Evolutionary conservation across 352 stramenopile genomes (phyloP).

Genomic region (Halophytophthora batemanensis): DNA sequence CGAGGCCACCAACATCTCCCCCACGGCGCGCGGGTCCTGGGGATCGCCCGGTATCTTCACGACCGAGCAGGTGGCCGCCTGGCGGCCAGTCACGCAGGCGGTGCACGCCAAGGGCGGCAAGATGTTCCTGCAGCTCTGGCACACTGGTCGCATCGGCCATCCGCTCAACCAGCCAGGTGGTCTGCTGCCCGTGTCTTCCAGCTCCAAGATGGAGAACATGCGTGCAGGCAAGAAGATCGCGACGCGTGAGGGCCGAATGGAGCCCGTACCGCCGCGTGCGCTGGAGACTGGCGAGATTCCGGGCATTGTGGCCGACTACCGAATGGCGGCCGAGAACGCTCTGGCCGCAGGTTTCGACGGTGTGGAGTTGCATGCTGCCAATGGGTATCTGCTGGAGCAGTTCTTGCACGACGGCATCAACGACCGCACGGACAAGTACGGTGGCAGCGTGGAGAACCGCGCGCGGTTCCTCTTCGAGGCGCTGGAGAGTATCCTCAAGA

Average conservation of each 20-base stretch:
- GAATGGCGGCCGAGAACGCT: constrained; percentile 49
- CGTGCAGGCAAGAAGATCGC: constrained; percentile 31
- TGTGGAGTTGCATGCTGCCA: constrained; percentile 86
- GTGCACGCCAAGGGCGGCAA: constrained; percentile 77
- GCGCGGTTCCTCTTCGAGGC: constrained; percentile 72
- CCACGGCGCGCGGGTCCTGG: constrained; percentile 39
- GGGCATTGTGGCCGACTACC: constrained; percentile 68
- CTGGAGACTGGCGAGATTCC: constrained; percentile 77
- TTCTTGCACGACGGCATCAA: constrained; percentile 87
- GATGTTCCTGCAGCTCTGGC: constrained; percentile 89
- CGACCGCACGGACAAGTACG: constrained; percentile 83
- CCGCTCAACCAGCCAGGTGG: constrained; percentile 55
- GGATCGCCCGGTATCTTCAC: constrained; percentile 57
- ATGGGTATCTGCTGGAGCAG: constrained; percentile 92
- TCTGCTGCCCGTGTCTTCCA: constrained; percentile 58
- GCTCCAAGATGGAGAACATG: constrained; percentile 33
- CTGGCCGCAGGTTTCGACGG: constrained; percentile 88
- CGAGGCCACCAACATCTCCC: constrained; percentile 58
- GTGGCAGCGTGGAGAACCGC: constrained; percentile 84
- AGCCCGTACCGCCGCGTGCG: constrained; percentile 49
- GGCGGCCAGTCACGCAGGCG: constrained; percentile 43
- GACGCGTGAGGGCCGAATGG: constrained; percentile 39
- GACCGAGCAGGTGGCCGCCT: constrained; percentile 45
- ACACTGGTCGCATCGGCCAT: constrained; percentile 78
- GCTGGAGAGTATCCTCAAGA: constrained; percentile 52